Base-by-base conservation (phyloP, 2,329 filamentous ascomycete species). In the Fusarium bulbicola region DNA sequence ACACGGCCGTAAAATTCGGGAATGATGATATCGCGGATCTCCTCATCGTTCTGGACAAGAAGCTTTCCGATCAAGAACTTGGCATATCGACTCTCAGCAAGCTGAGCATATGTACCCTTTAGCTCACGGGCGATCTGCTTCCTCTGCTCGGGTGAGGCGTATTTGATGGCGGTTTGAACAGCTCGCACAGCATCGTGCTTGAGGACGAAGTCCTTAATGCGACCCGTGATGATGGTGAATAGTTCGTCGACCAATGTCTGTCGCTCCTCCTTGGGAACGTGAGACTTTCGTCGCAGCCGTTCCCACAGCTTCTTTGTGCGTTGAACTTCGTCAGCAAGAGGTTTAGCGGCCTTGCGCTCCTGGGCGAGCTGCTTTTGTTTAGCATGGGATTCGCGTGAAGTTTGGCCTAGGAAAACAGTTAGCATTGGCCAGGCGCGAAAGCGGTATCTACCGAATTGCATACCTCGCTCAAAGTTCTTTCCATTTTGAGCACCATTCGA, bases 181-280 rank as follows among this genome's bases (percentile, higher is more conserved):
- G 97, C 95, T 76, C 96, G 90, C n/a, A 97, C 95, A 40, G 95
- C 94, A 81, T 99, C 96, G 82, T 99, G 96, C 89, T 99, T 99
- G 85, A 99, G 93, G 26, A 98, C 95, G 76, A 98, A 97, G 71
- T 98, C 96, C 83, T 94, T 94, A 78, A 98, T 93, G 65, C 93
- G 91, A 59, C 95, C 95, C 30, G 93, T 96, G 78, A 98, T 93
- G 79, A 99, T 97, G 64, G 89, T 88, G 82, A 97, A 98, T 32
- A 99, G 88, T 85, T 99, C 95, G 68, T 92, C 89, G 53, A 98
- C 93, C 45, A 99, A 89, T 80, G 92, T 88, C 82, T 95, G 92
- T 71, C 96, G 90, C 85, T 99, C 95, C 43, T 97, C 93, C 77
- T 92, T 91, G 45, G 95, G 93, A 4, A 99, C 94, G 78, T 98